Evolutionary conservation across 2,329 filamentous ascomycete species (phyloP), one percentile per base, ranked within the genome.

Genomic region (Phaeoacremonium minimum): DNA sequence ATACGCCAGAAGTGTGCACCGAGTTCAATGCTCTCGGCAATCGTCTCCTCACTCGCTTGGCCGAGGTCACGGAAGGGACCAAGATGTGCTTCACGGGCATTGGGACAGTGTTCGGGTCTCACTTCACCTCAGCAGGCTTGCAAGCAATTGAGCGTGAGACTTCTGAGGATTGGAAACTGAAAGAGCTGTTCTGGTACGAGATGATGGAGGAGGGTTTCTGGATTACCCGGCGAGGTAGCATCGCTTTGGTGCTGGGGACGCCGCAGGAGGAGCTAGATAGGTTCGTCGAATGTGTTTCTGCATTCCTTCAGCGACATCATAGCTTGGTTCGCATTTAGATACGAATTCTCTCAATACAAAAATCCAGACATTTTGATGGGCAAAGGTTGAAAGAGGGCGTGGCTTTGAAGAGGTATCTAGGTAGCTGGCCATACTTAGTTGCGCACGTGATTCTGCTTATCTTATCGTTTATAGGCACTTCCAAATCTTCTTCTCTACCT

Each of bases 1-100:
- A 57, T 30, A 57, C 62, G 1, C 49, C 55, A 4, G 51, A 56
- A 4, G 50, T 51, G 3, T 57, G 58, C 13, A 32, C 33, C 2
- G 44, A 39, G 4, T 58, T 64, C 37, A 63, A 58, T 7, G 44
- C 42, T 2, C 36, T 38, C 7, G 64, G 62, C 5, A 50, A 59
- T 15, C 35, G 42, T 15, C 45, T 66, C 4, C 43, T 53, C 15
- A 33, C 45, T 14, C 46, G 35, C 30, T 51, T 67, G 30, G 54
- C 56, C 18, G 46, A 47, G 5, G 53, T 48, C 4, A 53, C 56
- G 9, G 41, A 46, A 28, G 62, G 56, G 7, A 65, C 61, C 11
- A 57, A 51, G 37, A 45, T 67, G n/a, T 52, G 51, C 26, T 57
- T 66, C 32, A 58, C 60, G 0, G 64, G 64, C 15, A 32, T 58